Base-by-base conservation (phyloP, 306 rosid genomes). In the Prunus padus region DNA sequence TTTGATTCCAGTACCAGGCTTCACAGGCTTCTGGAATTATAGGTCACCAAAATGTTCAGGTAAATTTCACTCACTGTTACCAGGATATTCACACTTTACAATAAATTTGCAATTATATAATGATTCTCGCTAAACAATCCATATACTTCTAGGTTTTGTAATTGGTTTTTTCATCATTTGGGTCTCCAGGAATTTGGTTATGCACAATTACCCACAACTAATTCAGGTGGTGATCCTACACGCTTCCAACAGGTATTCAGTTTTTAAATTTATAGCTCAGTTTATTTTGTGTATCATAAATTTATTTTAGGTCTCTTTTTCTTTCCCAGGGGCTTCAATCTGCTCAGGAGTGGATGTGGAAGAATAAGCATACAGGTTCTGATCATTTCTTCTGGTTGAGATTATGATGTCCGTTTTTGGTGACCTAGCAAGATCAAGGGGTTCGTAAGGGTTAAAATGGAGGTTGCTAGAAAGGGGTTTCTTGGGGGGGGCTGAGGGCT, bases 271-370 rank as follows among this genome's bases (percentile, higher is more conserved):
- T 33, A 1, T 77, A 74, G 28, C 71, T 31, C 22, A 44, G 49
- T 51, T 25, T 45, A 4, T n/a, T 50, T 57, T 52, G 40, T 26
- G 42, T 62, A 26, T 28, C 68, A 54, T 16, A 33, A 65, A 73
- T 77, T 81, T 56, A 79, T 54, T 54, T 19, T 42, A 57, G 16
- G 77, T 75, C 54, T 73, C 56, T 78, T 33, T 65, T 64, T 82
- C 69, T 77, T 30, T 70, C 72, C 71, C 88, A 89, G 94, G 98
- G 94, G 60, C 79, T 83, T 74, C 86, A 86, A 75, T 75, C 87
- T 69, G 64, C 86, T 56, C 97, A 85, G 73, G 97, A 91, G 55
- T 84, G 90, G 93, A 91, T 86, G 87, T 91, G 95, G 97, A 87
- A 94, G 86, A 87, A 85, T 81, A 88, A 89, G 71, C 90, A 89